These are phyloP conservation scores for Nepenthes mirabilis DNA, from an alignment of 148 eudicot genomes.

Conservation along the genomic window DNA sequence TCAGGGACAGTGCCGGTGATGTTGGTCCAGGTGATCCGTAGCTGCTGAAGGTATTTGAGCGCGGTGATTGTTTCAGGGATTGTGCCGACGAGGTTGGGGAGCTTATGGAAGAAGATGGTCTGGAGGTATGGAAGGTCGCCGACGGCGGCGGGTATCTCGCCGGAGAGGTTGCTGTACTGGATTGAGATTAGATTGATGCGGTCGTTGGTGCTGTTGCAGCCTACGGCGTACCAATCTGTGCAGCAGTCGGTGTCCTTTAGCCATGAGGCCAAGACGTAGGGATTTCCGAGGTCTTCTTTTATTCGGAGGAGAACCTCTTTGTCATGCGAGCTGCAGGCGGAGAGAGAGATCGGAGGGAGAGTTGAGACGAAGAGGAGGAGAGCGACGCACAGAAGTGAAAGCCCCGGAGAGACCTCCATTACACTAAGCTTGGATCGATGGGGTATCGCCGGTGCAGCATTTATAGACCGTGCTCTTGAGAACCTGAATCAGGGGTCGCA, in stretches of 20 bases:
- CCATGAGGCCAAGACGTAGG: constrained; percentile 1
- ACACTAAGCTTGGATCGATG: too few species aligned
- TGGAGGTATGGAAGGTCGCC: constrained; percentile 16
- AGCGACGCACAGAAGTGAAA: too few species aligned
- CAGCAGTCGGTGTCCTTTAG: constrained; percentile 6
- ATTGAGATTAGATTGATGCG: neutral
- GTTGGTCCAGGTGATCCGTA: constrained; percentile 16
- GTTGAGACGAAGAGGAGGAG: neutral
- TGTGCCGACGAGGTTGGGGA: constrained; percentile 16
- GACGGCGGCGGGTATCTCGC: constrained; percentile 3
- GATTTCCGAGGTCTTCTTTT: constrained; percentile 1
- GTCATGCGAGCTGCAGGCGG: constrained; percentile 3
- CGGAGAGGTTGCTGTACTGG: neutral
- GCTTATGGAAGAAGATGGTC: constrained; percentile 12
- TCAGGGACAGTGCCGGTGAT: constrained; percentile 21
- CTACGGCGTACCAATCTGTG: constrained; percentile 1
- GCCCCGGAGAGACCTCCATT: too few species aligned
- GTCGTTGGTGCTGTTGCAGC: neutral
- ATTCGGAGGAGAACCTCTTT: constrained; percentile 2
- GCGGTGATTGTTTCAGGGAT: constrained; percentile 17
- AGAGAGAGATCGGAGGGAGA: neutral
- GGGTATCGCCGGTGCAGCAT: too few species aligned
- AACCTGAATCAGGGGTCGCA: too few species aligned
- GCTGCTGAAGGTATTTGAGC: constrained; percentile 9
- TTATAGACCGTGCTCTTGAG: too few species aligned